Percentiles rank a stretch among this genome's conserved stretches.
Conservation (phyloP, 768 basidiomycete genomes). For the Mrakia frigida region DNA sequence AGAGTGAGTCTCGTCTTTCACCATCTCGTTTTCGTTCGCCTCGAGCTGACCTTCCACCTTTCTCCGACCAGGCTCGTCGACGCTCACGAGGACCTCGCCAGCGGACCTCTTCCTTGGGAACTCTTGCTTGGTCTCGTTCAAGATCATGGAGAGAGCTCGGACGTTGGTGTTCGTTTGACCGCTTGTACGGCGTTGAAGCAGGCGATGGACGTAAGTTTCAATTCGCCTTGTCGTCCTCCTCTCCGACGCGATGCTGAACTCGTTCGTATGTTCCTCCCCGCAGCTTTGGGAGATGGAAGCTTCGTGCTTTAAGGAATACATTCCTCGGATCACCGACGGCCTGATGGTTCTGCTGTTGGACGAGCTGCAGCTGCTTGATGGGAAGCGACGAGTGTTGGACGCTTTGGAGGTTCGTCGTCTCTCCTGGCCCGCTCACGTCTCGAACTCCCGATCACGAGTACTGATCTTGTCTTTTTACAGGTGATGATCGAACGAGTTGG, state of each 20-base stretch:
- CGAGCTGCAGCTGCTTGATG: slow-evolving; percentile 27
- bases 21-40: neutral
- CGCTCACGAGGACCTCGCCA: slow-evolving; percentile 29
- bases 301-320: slow-evolving; percentile 17
- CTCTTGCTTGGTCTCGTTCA: slow-evolving; percentile 11
- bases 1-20: slow-evolving; percentile 11
- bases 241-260: neutral
- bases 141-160: slow-evolving; percentile 3
- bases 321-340: slow-evolving; percentile 18
- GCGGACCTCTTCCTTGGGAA: slow-evolving; percentile 14
- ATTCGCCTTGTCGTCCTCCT: neutral
- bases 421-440: too few species aligned
- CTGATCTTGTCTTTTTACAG: neutral
- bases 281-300: slow-evolving; percentile 32
- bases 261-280: neutral
- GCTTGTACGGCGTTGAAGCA: slow-evolving; percentile 21
- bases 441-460: neutral
- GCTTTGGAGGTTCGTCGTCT: slow-evolving; percentile 12
- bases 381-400: slow-evolving; percentile 22
- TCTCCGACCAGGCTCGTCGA: slow-evolving; percentile 24
- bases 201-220: slow-evolving; percentile 25
- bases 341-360: slow-evolving; percentile 25
- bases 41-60: neutral
- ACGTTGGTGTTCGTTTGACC: slow-evolving; percentile 24
- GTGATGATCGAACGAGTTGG: slow-evolving; percentile 31